Conservation (phyloP, 2,329 filamentous ascomycete genomes). For the Trichoderma sp. region DNA sequence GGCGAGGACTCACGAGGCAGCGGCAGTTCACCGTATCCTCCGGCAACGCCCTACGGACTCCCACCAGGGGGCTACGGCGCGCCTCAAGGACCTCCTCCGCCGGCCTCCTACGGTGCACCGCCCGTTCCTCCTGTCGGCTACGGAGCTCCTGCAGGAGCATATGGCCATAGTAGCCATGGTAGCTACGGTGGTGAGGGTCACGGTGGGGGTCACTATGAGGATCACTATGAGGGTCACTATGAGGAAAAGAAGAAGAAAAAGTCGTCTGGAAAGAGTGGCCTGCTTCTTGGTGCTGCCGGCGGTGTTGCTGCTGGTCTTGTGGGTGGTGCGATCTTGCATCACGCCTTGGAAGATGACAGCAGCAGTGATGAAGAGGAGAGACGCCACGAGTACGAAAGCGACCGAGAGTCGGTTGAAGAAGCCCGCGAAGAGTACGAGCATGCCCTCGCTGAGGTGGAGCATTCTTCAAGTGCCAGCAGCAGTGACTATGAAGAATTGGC, state of each 20-base stretch:
- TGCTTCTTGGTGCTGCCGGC: constrained; percentile 56
- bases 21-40: constrained; percentile 11
- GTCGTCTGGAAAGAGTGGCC: constrained; percentile 48
- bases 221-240: background rate
- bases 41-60: background rate
- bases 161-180: constrained; percentile 6
- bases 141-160: constrained; percentile 21
- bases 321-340: constrained; percentile 56
- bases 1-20: constrained; percentile 26
- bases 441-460: constrained; percentile 37
- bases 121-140: constrained; percentile 20
- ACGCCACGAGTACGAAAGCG: constrained; percentile 25
- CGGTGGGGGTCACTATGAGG: background rate
- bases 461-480: constrained; percentile 39
- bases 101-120: constrained; percentile 20
- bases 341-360: constrained; percentile 43
- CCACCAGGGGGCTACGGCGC: constrained; percentile 2
- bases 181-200: background rate
- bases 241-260: constrained; percentile 31
- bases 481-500: constrained; percentile 52
- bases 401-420: constrained; percentile 41
- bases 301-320: constrained; percentile 56
- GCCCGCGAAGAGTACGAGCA: constrained; percentile 45
- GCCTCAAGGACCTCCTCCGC: background rate
- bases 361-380: constrained; percentile 21